Base-by-base conservation (phyloP, 225 moss, liverwort and hornwort species). In the Lunularia cruciata region DNA sequence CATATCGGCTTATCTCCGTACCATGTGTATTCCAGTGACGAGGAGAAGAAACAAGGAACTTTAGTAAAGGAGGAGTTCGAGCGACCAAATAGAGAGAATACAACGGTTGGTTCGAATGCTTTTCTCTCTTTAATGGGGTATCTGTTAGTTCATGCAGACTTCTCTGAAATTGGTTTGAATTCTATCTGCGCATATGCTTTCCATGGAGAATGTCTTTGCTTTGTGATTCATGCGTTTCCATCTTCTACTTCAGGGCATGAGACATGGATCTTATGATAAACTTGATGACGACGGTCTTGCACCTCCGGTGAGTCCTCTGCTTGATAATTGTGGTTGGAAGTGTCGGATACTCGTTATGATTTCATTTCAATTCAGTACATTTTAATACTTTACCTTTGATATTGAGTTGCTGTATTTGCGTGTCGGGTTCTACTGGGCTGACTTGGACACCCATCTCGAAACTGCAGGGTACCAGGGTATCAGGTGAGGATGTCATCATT, bases 41-140 rank as follows among this genome's bases (percentile, higher is more conserved):
- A 98, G 76, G 98, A 98, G 86, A 98, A 98, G 74, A 98, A 93
- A 76, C 98, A 98, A 80, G 98, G 93, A 33, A 98, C 98, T 68
- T 78, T 98, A 13, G 88, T 98, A 38, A 98, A 98, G 78, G 98
- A 98, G 79, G 98, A 98, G 76, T 98, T 98, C 57, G 98, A 98
- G 81, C 82, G 89, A 70, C 98, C 98, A 23, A 93, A 98, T 69
- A 84, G 98, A 68, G 98, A 98, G 67, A 98, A 90, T 56, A 98
- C 98, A 20, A 98, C 98, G 31, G 89, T 89, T 48, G 37, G 51
- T 67, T 19, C n/a, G n/a, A n/a, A n/a, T n/a, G n/a, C n/a, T 23
- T 14, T 67, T 25, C 43, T 18, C 19, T 19, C 19, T 58, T 58
- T 13, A 33, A 20, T 35, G 34, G 32, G 8, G 6, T n/a, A n/a